Conservation (phyloP, 2,329 filamentous ascomycete genomes). For the Cladophialophora bantiana region DNA sequence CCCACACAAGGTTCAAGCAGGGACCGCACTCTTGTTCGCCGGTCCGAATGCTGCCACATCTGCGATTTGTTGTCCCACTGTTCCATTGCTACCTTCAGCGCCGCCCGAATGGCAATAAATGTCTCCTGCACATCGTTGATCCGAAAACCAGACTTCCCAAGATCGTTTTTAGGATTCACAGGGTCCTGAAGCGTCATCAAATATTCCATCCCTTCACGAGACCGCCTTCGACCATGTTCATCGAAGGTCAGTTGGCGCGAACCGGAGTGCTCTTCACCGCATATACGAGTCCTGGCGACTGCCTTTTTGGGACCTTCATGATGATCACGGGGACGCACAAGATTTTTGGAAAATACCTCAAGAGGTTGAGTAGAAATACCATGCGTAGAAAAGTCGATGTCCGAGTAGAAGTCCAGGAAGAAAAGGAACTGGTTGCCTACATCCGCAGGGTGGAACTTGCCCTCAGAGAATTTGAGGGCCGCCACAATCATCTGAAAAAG, state of each 20-base stretch:
- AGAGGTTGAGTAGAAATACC: conserved; percentile 61
- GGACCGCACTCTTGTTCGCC: conserved; percentile 16
- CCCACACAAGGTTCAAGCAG: conserved; percentile 35
- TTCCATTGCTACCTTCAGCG: conserved; percentile 30
- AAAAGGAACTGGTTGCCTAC: conserved; percentile 55
- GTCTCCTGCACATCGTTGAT: conserved; percentile 60
- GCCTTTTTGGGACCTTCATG: conserved; percentile 13
- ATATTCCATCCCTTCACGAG: conserved; percentile 33
- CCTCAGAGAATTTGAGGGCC: conserved; percentile 56
- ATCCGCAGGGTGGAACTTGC: conserved; percentile 42
- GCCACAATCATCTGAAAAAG: conserved; percentile 65
- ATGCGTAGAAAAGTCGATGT: conserved; percentile 53
- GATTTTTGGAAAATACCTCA: conserved; percentile 51
- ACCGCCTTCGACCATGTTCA: conserved; percentile 5
- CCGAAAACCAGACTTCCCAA: conserved; percentile 56
- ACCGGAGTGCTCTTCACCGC: not conserved
- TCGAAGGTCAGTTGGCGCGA: not conserved
- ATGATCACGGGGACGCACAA: conserved; percentile 10
- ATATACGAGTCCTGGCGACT: not conserved
- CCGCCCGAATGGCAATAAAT: conserved; percentile 43
- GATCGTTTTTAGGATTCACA: conserved; percentile 63
- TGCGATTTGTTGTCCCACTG: conserved; percentile 27
- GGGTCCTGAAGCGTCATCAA: conserved; percentile 66
- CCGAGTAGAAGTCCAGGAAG: conserved; percentile 59
- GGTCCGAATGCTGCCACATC: not conserved